These are phyloP conservation scores for Ophiosphaerella herpotricha DNA, from an alignment of 2,329 filamentous ascomycete species.

Conservation along the genomic window DNA sequence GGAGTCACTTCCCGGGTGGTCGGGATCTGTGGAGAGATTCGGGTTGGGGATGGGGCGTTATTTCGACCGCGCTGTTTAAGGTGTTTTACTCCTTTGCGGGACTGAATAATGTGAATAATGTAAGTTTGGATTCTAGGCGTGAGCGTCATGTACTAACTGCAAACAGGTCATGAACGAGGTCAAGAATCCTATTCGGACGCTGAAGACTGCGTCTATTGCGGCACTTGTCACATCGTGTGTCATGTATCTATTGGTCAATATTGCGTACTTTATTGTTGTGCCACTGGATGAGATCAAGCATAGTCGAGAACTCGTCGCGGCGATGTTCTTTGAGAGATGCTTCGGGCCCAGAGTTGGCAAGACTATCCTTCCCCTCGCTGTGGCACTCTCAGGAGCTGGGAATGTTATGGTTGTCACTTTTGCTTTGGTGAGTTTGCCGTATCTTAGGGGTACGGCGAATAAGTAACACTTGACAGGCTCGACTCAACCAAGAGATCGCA, in stretches of 20 bases:
- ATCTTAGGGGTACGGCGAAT: neutral
- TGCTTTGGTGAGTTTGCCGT: conserved; percentile 59
- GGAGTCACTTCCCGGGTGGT: conserved; percentile 48
- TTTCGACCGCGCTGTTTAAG: conserved; percentile 69
- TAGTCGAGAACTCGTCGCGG: conserved; percentile 70
- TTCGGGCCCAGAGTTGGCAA: conserved; percentile 65
- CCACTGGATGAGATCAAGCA: conserved; percentile 68
- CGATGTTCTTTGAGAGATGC: conserved; percentile 67
- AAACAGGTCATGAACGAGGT: conserved; percentile 68
- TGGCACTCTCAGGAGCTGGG: conserved; percentile 69
- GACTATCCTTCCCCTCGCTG: conserved; percentile 63
- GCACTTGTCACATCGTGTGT: conserved; percentile 65
- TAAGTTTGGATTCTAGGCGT: neutral
- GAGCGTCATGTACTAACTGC: neutral
- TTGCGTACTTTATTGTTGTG: conserved; percentile 67
- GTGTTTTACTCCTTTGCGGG: conserved; percentile 73
- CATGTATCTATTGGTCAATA: conserved; percentile 70
- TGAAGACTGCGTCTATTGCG: conserved; percentile 64
- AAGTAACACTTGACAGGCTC: conserved; percentile 54
- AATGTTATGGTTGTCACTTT: conserved; percentile 78
- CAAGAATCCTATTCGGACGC: conserved; percentile 67
- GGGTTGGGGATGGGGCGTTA: conserved; percentile 69
- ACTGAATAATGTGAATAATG: conserved; percentile 67
- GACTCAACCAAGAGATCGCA: conserved; percentile 74
- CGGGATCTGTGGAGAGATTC: conserved; percentile 65